A percentile compares a stretch with the other conserved stretches of the same genome.
phyloP scores from a whole-genome alignment of 495 filamentous ascomycete species.

The Neurospora africana region DNA sequence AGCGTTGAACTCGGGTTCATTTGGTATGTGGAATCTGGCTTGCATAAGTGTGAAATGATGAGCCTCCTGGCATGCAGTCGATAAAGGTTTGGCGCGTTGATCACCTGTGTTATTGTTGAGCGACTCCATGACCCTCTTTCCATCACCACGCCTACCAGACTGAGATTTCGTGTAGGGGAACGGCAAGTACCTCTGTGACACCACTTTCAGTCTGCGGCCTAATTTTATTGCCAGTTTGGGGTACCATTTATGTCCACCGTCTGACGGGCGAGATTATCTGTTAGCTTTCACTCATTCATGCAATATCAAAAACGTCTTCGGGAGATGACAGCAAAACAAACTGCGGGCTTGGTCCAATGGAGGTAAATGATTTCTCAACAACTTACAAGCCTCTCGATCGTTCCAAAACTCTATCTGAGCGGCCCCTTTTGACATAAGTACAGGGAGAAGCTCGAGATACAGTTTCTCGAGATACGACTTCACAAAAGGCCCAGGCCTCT shows the following conservation, averaged over 20 bases:
- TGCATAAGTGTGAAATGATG: no score
- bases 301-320: background rate
- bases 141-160: background rate
- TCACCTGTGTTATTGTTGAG: no score
- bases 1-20: no score
- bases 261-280: background rate
- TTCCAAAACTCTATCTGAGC: background rate
- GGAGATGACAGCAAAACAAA: background rate
- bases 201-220: background rate
- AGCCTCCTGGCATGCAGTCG: no score
- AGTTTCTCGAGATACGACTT: background rate
- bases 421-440: background rate
- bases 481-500: background rate
- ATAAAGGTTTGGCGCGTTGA: no score
- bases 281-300: background rate
- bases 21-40: no score
- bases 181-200: background rate
- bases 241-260: background rate
- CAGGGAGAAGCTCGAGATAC: background rate
- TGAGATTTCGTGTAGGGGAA: background rate
- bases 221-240: background rate
- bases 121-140: no score
- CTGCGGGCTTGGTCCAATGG: background rate
- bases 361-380: background rate
- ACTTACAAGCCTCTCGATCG: background rate